These are phyloP conservation scores for Moesziomyces sp. DNA, from an alignment of 1,284 basidiomycete genomes.

Conservation along the genomic window DNA sequence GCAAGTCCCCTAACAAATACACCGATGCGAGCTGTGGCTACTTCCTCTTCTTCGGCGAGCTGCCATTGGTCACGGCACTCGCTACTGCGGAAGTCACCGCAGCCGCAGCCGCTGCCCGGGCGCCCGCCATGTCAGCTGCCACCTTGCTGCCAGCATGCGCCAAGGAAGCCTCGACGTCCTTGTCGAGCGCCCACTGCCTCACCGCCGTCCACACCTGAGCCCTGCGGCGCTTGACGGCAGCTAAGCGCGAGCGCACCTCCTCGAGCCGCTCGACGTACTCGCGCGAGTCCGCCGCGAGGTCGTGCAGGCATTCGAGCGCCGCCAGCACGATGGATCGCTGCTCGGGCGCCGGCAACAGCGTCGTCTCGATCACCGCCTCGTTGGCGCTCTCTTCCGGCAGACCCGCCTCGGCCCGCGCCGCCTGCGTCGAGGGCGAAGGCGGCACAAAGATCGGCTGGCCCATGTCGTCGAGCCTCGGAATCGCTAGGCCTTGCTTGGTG, in stretches of 20 bases:
- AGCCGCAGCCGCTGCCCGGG: slow-evolving; percentile 2
- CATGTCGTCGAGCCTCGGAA: slow-evolving; percentile 46
- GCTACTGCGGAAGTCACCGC: slow-evolving; percentile 4
- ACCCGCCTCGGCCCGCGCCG: slow-evolving; percentile 15
- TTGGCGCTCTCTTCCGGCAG: slow-evolving; percentile 17
- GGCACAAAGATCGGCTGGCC: slow-evolving; percentile 46
- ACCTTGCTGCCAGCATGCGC: slow-evolving; percentile 3
- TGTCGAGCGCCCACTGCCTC: slow-evolving; percentile 66
- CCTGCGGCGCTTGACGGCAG: slow-evolving; percentile 69
- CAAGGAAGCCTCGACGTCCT: slow-evolving; percentile 26
- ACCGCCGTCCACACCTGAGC: slow-evolving; percentile 70
- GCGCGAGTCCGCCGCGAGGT: slow-evolving; percentile 70
- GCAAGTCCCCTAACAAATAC: neutral
- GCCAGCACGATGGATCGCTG: slow-evolving; percentile 63
- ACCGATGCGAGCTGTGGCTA: neutral
- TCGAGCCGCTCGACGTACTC: slow-evolving; percentile 72
- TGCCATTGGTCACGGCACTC: slow-evolving; percentile 12
- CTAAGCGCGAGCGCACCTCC: slow-evolving; percentile 70
- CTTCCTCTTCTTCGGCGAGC: slow-evolving; percentile 39
- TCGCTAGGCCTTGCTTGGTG: slow-evolving; percentile 57
- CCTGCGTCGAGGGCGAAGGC: slow-evolving; percentile 23
- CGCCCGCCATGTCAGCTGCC: neutral
- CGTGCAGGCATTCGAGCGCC: slow-evolving; percentile 63
- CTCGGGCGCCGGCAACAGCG: slow-evolving; percentile 49
- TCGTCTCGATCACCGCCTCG: slow-evolving; percentile 45